Evolutionary conservation across 2,329 filamentous ascomycete genomes (phyloP).

Genomic region (Tolypocladium ovalisporum): DNA sequence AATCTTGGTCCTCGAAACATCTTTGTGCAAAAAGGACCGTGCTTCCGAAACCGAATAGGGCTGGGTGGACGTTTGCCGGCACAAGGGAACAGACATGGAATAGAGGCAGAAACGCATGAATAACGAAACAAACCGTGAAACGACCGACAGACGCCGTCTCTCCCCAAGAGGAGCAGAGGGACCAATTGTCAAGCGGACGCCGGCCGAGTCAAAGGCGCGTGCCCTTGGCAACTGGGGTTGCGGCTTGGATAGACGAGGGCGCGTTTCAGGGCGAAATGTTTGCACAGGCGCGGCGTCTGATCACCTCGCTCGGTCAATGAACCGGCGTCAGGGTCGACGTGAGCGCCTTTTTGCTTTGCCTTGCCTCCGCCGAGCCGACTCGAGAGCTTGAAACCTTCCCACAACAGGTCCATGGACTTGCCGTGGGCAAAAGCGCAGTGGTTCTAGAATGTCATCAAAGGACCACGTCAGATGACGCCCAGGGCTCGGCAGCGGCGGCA

Average conservation of each 20-base stretch:
- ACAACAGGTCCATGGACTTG: background rate
- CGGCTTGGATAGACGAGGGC: background rate
- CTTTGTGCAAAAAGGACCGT: background rate
- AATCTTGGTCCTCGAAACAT: background rate
- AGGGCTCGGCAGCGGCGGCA: conserved; percentile 1
- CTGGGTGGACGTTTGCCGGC: background rate
- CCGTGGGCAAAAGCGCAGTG: background rate
- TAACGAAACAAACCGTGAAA: background rate
- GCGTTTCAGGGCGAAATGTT: background rate
- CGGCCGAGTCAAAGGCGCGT: background rate
- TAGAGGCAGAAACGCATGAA: background rate
- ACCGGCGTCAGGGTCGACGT: background rate
- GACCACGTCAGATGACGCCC: background rate
- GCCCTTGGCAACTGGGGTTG: too few species aligned
- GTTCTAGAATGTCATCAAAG: background rate
- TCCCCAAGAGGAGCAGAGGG: background rate
- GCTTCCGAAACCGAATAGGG: background rate
- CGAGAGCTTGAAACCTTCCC: background rate
- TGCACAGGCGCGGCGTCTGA: background rate
- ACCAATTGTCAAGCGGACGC: background rate
- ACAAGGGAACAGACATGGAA: background rate
- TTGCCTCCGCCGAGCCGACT: background rate
- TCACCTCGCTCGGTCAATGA: background rate
- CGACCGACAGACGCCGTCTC: background rate
- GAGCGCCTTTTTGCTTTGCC: background rate